A percentile compares a stretch with the other conserved stretches of the same genome.
These are phyloP conservation scores for Exophiala spinifera DNA, from an alignment of 2,329 filamentous ascomycete genomes.

Conservation along the genomic window DNA sequence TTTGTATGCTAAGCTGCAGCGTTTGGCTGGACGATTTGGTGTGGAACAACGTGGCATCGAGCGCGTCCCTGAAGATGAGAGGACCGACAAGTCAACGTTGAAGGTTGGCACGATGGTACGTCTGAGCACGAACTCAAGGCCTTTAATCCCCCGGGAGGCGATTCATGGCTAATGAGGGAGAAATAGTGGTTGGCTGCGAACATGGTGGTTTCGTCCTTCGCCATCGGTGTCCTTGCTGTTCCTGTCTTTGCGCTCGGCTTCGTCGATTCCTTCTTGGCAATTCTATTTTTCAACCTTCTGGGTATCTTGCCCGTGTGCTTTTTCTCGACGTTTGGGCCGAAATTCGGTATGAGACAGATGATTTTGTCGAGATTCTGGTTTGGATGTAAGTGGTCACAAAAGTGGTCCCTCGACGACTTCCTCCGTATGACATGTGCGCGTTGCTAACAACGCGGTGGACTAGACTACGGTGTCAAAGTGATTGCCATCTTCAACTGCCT, in stretches of 20 bases:
- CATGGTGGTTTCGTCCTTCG: constrained; percentile 73
- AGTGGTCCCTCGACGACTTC: background rate
- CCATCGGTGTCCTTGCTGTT: constrained; percentile 68
- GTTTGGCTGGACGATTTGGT: constrained; percentile 61
- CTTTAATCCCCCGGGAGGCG: too few relatives aligned
- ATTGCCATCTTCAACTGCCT: constrained; percentile 39
- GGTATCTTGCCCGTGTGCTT: constrained; percentile 70
- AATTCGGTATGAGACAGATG: constrained; percentile 75
- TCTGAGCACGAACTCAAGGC: too few relatives aligned
- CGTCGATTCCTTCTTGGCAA: constrained; percentile 67
- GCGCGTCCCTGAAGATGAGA: constrained; percentile 67
- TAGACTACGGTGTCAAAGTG: constrained; percentile 4
- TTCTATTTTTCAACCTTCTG: constrained; percentile 72
- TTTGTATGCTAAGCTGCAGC: constrained; percentile 58
- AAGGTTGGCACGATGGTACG: constrained; percentile 71
- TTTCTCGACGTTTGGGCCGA: constrained; percentile 73
- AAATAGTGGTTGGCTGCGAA: constrained; percentile 73
- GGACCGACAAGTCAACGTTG: constrained; percentile 61
- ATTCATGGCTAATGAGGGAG: too few relatives aligned
- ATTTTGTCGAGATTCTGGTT: constrained; percentile 76
- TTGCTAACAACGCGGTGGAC: background rate
- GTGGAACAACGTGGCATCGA: constrained; percentile 75
- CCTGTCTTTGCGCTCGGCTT: constrained; percentile 69
- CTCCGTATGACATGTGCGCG: too few relatives aligned
- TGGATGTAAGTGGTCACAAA: constrained; percentile 40